A percentile compares a stretch with the other conserved stretches of the same genome.
These are phyloP conservation scores for Verbascum thapsus DNA, from an alignment of 257 asterid genomes.

Conservation along the genomic window DNA sequence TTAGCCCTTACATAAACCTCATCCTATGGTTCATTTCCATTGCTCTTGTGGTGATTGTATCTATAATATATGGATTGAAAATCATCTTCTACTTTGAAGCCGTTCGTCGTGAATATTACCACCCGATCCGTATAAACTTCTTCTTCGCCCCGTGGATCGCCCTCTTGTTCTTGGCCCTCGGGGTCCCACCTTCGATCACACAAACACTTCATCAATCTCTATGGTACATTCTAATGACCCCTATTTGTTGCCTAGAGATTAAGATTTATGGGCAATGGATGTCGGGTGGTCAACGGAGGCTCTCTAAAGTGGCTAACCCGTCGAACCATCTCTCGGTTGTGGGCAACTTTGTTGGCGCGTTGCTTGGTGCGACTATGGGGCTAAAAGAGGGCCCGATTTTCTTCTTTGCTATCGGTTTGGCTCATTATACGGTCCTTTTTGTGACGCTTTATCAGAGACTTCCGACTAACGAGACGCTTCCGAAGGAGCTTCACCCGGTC, in stretches of 20 bases:
- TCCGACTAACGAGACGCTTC: constrained; percentile 69
- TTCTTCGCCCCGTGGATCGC: constrained; percentile 82
- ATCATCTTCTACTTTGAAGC: constrained; percentile 68
- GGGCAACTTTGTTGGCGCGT: constrained; percentile 73
- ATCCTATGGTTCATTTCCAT: constrained; percentile 58
- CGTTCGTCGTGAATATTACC: constrained; percentile 78
- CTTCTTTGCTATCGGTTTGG: constrained; percentile 76
- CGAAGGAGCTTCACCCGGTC: constrained; percentile 75
- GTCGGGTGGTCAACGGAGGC: constrained; percentile 77
- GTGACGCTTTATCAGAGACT: constrained; percentile 79
- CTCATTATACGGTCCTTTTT: constrained; percentile 65
- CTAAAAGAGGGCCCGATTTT: constrained; percentile 70
- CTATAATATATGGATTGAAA: constrained; percentile 47
- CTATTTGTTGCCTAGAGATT: constrained; percentile 55
- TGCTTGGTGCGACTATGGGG: constrained; percentile 81
- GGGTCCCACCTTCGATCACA: constrained; percentile 54
- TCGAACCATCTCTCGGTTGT: constrained; percentile 67
- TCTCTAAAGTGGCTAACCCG: constrained; percentile 79
- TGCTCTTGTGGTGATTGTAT: constrained; percentile 44
- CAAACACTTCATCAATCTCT: constrained; percentile 34
- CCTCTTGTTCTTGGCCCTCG: constrained; percentile 57
- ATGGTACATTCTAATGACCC: constrained; percentile 73
- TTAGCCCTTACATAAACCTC: constrained; percentile 46
- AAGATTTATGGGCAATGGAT: constrained; percentile 82
- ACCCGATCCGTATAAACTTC: constrained; percentile 72